A percentile compares a stretch with the other conserved stretches of the same genome.
phyloP scores from a whole-genome alignment of 805 yeast genomes.

The Yamadazyma nakazawae region DNA sequence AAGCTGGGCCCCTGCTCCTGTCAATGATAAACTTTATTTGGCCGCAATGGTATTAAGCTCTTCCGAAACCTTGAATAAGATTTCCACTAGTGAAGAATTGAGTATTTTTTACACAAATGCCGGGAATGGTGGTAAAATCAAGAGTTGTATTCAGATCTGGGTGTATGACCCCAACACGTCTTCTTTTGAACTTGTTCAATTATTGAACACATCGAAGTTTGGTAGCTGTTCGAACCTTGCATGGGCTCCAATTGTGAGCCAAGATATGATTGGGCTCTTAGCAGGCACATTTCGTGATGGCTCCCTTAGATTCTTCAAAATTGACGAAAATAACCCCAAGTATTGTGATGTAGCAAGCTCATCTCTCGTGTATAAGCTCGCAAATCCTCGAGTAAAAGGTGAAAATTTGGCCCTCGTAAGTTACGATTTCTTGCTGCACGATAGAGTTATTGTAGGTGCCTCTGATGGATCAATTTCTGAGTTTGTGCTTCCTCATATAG shows the following conservation, averaged over 20 bases:
- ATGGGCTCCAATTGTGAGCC: slow-evolving; percentile 37
- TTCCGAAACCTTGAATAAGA: slow-evolving; percentile 16
- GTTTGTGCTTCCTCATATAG: slow-evolving; percentile 36
- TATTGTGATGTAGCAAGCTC: slow-evolving; percentile 17
- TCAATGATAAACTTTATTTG: slow-evolving; percentile 32
- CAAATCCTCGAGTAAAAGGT: slow-evolving; percentile 8
- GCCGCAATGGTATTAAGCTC: slow-evolving; percentile 49
- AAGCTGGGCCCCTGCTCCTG: slow-evolving; percentile 46
- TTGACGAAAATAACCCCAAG: slow-evolving; percentile 18
- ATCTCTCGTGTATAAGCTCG: slow-evolving; percentile 22
- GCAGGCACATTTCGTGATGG: slow-evolving; percentile 60
- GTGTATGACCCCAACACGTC: slow-evolving; percentile 26
- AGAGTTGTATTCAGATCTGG: slow-evolving; percentile 47
- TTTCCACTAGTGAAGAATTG: slow-evolving; percentile 23
- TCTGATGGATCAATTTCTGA: slow-evolving; percentile 60
- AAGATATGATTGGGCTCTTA: slow-evolving; percentile 38
- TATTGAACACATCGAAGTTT: slow-evolving; percentile 30
- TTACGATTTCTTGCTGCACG: slow-evolving; percentile 44
- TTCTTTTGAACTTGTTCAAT: slow-evolving; percentile 24
- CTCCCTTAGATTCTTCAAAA: slow-evolving; percentile 43
- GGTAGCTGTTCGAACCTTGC: slow-evolving; percentile 44
- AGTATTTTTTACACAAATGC: slow-evolving; percentile 25
- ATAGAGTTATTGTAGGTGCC: slow-evolving; percentile 53
- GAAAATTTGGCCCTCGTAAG: slow-evolving; percentile 35
- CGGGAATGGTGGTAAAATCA: slow-evolving; percentile 9